phyloP scores from a whole-genome alignment of 2,329 filamentous ascomycete genomes.

The Scleromitrula shiraiana region DNA sequence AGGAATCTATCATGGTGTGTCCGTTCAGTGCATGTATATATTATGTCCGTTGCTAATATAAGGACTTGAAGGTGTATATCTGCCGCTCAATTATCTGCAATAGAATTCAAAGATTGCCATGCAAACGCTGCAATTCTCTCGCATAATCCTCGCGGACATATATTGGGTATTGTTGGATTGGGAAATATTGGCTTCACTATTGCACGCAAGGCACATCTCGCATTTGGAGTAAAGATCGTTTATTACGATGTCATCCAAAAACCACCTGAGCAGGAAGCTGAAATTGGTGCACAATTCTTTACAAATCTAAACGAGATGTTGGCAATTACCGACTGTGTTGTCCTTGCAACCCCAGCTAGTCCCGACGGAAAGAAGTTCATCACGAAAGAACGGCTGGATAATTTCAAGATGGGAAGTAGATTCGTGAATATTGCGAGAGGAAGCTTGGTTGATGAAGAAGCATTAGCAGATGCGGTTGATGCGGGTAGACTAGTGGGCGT shows the following conservation, averaged over 20 bases:
- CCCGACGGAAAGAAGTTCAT: constrained; percentile 42
- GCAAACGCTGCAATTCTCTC: constrained; percentile 49
- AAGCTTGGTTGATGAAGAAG: constrained; percentile 56
- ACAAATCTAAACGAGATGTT: constrained; percentile 44
- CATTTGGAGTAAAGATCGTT: constrained; percentile 59
- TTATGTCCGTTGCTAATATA: neutral
- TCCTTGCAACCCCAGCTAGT: constrained; percentile 51
- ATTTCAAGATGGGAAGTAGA: constrained; percentile 46
- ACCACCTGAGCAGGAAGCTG: constrained; percentile 21
- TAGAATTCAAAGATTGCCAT: constrained; percentile 50
- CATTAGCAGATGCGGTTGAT: constrained; percentile 51
- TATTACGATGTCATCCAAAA: constrained; percentile 53
- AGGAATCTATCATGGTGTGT: constrained; percentile 55
- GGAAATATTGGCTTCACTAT: constrained; percentile 58
- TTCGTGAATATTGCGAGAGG: constrained; percentile 62
- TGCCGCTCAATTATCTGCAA: constrained; percentile 18
- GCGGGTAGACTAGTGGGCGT: constrained; percentile 41
- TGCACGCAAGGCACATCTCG: constrained; percentile 47
- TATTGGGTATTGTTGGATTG: constrained; percentile 60
- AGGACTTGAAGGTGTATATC: constrained; percentile 19
- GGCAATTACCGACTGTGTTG: constrained; percentile 46
- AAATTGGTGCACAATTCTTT: constrained; percentile 46
- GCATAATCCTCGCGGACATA: constrained; percentile 53
- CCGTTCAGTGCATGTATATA: neutral
- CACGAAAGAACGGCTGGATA: constrained; percentile 37